phyloP scores from a whole-genome alignment of 768 basidiomycete genomes.

The Mycena olivaceomarginata region DNA sequence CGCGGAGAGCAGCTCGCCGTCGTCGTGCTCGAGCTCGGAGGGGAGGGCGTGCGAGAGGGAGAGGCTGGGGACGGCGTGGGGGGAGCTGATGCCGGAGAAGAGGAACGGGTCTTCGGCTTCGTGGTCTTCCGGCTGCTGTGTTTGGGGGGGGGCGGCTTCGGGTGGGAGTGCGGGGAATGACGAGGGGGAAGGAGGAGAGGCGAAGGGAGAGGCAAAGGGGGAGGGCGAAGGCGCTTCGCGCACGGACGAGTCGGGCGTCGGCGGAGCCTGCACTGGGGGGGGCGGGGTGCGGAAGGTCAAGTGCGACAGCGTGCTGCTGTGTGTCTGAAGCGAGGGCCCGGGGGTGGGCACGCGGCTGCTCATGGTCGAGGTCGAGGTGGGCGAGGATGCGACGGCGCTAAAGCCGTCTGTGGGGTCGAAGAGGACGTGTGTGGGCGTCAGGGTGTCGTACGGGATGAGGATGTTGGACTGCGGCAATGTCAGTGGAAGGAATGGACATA shows the following conservation, averaged over 20 bases:
- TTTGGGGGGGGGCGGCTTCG: neutral
- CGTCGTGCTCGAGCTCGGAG: constrained; percentile 54
- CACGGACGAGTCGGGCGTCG: constrained; percentile 41
- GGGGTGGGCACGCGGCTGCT: constrained; percentile 44
- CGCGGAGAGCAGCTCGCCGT: constrained; percentile 64
- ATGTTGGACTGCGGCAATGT: constrained; percentile 61
- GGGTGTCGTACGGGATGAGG: constrained; percentile 65
- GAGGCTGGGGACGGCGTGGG: constrained; percentile 58
- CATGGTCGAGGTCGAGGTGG: constrained; percentile 50
- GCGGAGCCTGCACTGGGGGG: constrained; percentile 37
- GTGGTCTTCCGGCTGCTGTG: constrained; percentile 11
- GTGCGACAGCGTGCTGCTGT: constrained; percentile 41
- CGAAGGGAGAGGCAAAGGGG: neutral
- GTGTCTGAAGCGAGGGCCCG: constrained; percentile 39
- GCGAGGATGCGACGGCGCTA: constrained; percentile 41
- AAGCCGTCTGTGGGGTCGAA: constrained; percentile 57
- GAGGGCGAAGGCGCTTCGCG: constrained; percentile 23
- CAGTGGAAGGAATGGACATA: constrained; percentile 48
- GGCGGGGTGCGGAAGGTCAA: constrained; percentile 35
- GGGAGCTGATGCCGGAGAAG: constrained; percentile 41
- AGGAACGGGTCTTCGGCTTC: constrained; percentile 30
- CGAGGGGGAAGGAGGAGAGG: too few relatives aligned
- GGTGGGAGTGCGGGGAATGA: neutral
- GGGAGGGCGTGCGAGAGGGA: constrained; percentile 64
- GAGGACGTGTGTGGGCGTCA: constrained; percentile 70